Percentiles rank a stretch among this genome's conserved stretches.
phyloP scores from a whole-genome alignment of 2,329 filamentous ascomycete species.

The Ramularia collo-cygni region DNA sequence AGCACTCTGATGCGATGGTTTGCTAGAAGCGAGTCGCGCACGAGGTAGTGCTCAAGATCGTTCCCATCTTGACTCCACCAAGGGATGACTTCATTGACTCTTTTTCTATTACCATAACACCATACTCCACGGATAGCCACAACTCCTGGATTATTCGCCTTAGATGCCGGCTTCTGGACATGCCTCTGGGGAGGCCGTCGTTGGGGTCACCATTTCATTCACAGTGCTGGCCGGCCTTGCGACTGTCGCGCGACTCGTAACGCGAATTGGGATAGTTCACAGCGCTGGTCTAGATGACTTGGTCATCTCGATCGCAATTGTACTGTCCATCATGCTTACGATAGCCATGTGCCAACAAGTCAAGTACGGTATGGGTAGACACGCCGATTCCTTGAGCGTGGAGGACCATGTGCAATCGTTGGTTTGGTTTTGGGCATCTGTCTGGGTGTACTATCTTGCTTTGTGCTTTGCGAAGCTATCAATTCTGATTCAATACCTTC shows the following conservation, averaged over 20 bases:
- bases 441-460: slow-evolving; percentile 23
- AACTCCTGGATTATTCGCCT: neutral
- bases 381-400: slow-evolving; percentile 11
- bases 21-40: too few species aligned
- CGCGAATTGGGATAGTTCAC: slow-evolving; percentile 18
- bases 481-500: slow-evolving; percentile 30
- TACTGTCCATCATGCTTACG: slow-evolving; percentile 15
- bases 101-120: too few species aligned
- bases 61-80: too few species aligned
- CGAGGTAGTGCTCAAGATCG: too few species aligned
- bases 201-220: slow-evolving; percentile 21
- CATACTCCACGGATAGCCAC: too few species aligned
- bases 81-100: too few species aligned
- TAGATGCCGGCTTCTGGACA: slow-evolving; percentile 15
- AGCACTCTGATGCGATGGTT: too few species aligned
- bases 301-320: slow-evolving; percentile 15
- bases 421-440: slow-evolving; percentile 21
- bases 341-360: slow-evolving; percentile 21
- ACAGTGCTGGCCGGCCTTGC: slow-evolving; percentile 19
- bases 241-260: slow-evolving; percentile 17
- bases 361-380: slow-evolving; percentile 25
- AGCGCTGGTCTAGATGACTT: slow-evolving; percentile 22
- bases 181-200: slow-evolving; percentile 21
- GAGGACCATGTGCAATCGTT: slow-evolving; percentile 16
- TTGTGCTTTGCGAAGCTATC: slow-evolving; percentile 29